phyloP scores from a whole-genome alignment of 164 flowering plant genomes.

The Liquidambar formosana region DNA sequence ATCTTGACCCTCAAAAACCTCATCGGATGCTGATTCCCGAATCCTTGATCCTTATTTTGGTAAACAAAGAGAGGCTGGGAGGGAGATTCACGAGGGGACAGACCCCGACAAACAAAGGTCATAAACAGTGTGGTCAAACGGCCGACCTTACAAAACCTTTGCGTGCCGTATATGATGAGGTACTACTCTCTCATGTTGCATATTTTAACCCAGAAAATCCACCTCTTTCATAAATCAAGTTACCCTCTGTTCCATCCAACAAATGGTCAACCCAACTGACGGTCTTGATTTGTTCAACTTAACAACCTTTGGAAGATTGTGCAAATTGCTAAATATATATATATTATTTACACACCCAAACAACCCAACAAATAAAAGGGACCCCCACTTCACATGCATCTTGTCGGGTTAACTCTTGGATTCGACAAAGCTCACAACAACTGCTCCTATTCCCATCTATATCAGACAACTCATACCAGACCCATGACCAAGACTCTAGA shows the following conservation, averaged over 20 bases:
- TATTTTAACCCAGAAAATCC: too few species aligned
- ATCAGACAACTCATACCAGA: constrained; percentile 5
- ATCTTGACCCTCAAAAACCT: too few species aligned
- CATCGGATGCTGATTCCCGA: too few species aligned
- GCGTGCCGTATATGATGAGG: too few species aligned
- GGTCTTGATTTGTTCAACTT: background rate
- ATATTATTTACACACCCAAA: background rate
- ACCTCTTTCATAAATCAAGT: too few species aligned
- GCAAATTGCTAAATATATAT: background rate
- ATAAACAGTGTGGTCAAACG: too few species aligned
- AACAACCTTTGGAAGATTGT: background rate
- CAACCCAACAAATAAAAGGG: background rate
- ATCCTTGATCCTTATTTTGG: too few species aligned
- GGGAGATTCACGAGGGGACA: too few species aligned
- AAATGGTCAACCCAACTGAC: background rate
- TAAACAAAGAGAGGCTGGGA: too few species aligned
- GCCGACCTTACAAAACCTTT: too few species aligned
- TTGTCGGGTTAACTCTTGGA: constrained; percentile 5
- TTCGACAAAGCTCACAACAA: background rate
- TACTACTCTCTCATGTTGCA: too few species aligned
- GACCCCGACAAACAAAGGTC: too few species aligned
- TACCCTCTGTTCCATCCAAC: background rate
- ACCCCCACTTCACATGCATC: constrained; percentile 22
- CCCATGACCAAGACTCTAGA: background rate
- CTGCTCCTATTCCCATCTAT: background rate